Percentiles rank a stretch among this genome's conserved stretches.
Conservation (phyloP, 495 filamentous ascomycete species). For the Aspergillus sclerotiicarbonarius region DNA sequence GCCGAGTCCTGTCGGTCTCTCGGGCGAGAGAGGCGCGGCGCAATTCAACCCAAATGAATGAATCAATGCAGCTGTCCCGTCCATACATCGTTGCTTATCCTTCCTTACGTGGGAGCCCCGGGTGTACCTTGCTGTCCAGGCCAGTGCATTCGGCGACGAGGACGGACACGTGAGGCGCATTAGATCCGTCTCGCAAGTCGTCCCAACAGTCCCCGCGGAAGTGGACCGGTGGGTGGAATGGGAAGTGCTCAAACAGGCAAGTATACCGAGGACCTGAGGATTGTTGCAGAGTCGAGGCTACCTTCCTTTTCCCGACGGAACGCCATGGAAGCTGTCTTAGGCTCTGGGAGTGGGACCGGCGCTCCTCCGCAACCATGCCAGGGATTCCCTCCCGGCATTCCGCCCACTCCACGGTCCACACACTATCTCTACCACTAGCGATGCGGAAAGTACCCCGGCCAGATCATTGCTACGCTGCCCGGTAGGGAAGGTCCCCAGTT, state of each 20-base stretch:
- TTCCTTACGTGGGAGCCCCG: not conserved
- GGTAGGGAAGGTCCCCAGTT: not conserved
- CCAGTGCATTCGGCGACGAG: not conserved
- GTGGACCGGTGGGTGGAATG: not conserved
- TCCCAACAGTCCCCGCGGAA: not conserved
- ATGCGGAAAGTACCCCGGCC: not conserved
- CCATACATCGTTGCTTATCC: not conserved
- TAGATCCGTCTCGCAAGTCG: not conserved
- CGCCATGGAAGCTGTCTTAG: not conserved
- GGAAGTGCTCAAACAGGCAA: not conserved
- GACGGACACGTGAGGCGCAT: not conserved
- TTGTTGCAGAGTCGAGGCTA: not conserved
- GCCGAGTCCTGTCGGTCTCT: conserved; percentile 7
- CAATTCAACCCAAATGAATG: not conserved
- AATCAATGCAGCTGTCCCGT: not conserved
- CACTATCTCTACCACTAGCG: not conserved
- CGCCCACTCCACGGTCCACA: not conserved
- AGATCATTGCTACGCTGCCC: not conserved
- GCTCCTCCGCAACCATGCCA: not conserved
- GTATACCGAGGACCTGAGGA: not conserved
- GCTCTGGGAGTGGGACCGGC: not conserved
- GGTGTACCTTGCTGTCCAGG: not conserved
- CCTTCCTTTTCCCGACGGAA: not conserved
- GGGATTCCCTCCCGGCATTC: not conserved
- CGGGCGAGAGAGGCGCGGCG: not conserved